Evolutionary conservation across 345 rosid genomes (phyloP).

Genomic region (Schrenkiella parvula): DNA sequence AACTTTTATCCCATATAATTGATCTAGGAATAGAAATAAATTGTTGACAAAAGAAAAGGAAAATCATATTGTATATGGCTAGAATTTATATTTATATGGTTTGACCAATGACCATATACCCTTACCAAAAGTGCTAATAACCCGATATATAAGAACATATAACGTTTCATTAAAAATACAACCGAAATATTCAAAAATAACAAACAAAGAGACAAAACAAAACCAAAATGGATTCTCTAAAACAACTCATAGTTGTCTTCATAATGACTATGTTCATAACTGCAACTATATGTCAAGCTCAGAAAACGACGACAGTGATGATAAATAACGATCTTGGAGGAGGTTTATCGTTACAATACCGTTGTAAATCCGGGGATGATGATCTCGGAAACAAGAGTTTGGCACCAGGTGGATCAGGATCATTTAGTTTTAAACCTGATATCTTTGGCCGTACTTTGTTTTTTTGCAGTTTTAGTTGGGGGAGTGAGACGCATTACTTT

Average conservation of each 20-base stretch:
- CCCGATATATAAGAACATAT: background rate
- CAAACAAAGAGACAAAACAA: background rate
- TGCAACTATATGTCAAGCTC: background rate
- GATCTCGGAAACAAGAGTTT: background rate
- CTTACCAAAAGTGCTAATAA: background rate
- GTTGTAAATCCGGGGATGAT: background rate
- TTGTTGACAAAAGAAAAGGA: background rate
- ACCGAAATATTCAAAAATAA: background rate
- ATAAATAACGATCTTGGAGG: background rate
- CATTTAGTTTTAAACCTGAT: background rate
- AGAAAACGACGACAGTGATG: background rate
- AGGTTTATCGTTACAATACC: background rate
- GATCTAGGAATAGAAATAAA: background rate
- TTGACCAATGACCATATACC: background rate
- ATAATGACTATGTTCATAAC: background rate
- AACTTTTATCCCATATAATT: background rate
- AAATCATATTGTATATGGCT: background rate
- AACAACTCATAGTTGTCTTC: background rate
- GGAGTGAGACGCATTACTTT: background rate
- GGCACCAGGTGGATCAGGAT: background rate
- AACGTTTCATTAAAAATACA: background rate
- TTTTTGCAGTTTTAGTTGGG: conserved; percentile 6
- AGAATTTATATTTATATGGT: background rate
- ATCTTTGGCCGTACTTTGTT: background rate
- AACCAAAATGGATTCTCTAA: background rate